Evolutionary conservation across 495 filamentous ascomycete species (phyloP).

Genomic region (Aspergillus cristatus): DNA sequence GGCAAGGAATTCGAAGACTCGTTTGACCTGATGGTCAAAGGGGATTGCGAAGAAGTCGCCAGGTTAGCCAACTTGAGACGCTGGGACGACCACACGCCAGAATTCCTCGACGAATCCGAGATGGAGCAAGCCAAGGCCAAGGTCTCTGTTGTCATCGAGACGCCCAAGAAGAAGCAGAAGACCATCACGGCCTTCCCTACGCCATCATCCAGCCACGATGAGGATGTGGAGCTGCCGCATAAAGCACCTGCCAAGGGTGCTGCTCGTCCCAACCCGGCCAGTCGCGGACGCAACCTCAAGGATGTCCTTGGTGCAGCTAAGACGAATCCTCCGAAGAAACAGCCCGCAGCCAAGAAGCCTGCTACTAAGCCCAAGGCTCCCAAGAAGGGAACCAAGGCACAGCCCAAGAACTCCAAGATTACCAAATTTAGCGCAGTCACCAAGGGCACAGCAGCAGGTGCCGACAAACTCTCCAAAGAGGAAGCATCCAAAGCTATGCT

Average conservation of each 20-base stretch:
- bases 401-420: slow-evolving; percentile 24
- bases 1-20: slow-evolving; percentile 82
- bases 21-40: slow-evolving; percentile 83
- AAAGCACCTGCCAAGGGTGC: slow-evolving; percentile 11
- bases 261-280: slow-evolving; percentile 17
- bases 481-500: slow-evolving; percentile 27
- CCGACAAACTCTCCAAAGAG: slow-evolving; percentile 13
- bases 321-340: slow-evolving; percentile 8
- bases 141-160: slow-evolving; percentile 34
- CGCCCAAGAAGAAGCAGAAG: slow-evolving; percentile 28
- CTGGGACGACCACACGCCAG: slow-evolving; percentile 57
- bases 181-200: slow-evolving; percentile 49
- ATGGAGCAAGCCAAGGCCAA: slow-evolving; percentile 26
- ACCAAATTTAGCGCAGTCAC: slow-evolving; percentile 31
- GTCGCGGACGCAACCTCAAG: slow-evolving; percentile 20
- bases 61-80: slow-evolving; percentile 59
- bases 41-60: slow-evolving; percentile 83
- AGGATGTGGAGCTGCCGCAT: slow-evolving; percentile 15
- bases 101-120: slow-evolving; percentile 36
- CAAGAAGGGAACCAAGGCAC: slow-evolving; percentile 12
- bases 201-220: slow-evolving; percentile 46
- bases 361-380: slow-evolving; percentile 10
- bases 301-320: slow-evolving; percentile 12
- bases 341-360: slow-evolving; percentile 13
- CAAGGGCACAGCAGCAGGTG: slow-evolving; percentile 18